Base-by-base conservation (phyloP, 352 stramenopile genomes). In the Globisporangium heterothallicum region DNA sequence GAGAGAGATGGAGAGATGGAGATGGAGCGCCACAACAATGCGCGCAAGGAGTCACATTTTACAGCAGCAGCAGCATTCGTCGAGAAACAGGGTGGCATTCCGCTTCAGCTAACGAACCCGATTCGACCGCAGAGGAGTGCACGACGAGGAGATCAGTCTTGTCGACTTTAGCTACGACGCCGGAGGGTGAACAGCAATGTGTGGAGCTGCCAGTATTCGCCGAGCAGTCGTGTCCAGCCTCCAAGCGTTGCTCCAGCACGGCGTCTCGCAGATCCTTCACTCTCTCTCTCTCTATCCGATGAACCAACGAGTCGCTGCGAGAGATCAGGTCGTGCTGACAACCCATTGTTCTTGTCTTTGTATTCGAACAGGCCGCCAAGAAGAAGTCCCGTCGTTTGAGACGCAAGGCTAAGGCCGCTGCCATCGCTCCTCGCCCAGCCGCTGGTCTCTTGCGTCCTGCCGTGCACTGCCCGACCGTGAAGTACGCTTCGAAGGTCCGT, bases 401-500 rank as follows among this genome's bases (percentile, higher is more conserved):
- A 73, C 94, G 97, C 74, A 97, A 98, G 66, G 93, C 87, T 32
- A 99, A 99, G 88, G 97, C 97, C 53, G 96, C 97, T 52, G 92
- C 91, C 56, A 92, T 99, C 63, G 97, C 97, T 52, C 97, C 97
- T 48, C 91, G 96, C 66, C 97, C 97, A 56, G 81, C 97, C 41
- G 87, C 96, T 72, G 91, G 94, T 83, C 82, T 97, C 30, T 83
- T 99, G 51, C 86, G 96, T 55, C 97, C 97, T 49, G 84, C 94
- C 34, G 97, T 99, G 53, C 96, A 98, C 75, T 99, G 96, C 82
- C 96, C 91, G 53, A 99, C 97, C 52, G 78, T 96, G 66, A 96
- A 98, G 76, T 99, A 99, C 78, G 97, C 92, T 58, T 97, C 92
- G 46, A 99, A 99, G 88, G 79, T 98, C 40, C 92, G 96, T 72